Conservation (phyloP, 2,329 filamentous ascomycete genomes). For the Penicillium sp. region DNA sequence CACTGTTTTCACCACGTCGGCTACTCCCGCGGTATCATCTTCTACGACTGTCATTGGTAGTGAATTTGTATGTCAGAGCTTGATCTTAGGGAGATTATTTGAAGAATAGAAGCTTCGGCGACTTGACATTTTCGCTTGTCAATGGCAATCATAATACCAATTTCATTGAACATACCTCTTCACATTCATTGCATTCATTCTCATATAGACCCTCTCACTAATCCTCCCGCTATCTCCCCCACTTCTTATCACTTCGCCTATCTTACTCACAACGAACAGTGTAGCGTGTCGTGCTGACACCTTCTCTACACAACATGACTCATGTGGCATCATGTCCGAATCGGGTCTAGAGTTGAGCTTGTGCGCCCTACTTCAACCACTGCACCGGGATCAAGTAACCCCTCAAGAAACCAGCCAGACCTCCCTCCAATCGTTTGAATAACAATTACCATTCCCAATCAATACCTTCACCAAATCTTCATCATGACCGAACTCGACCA, state of each 20-base stretch:
- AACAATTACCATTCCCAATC: background rate
- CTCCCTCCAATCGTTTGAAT: background rate
- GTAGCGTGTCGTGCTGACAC: background rate
- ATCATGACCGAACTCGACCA: background rate
- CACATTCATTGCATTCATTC: too few species aligned
- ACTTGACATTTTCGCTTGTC: background rate
- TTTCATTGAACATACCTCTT: slow-evolving; percentile 9
- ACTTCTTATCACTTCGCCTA: background rate
- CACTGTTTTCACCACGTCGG: slow-evolving; percentile 18
- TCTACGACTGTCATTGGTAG: slow-evolving; percentile 67
- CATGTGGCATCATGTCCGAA: background rate
- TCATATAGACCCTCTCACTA: background rate
- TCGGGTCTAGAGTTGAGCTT: background rate
- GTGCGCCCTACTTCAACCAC: background rate
- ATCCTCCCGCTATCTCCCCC: background rate
- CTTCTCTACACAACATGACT: background rate
- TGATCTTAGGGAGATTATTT: slow-evolving; percentile 79
- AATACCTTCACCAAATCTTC: background rate
- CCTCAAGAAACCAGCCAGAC: background rate
- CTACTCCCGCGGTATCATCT: slow-evolving; percentile 31
- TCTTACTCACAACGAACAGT: background rate
- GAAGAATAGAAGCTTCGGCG: slow-evolving; percentile 47
- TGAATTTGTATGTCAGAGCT: slow-evolving; percentile 86
- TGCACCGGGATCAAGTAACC: background rate
- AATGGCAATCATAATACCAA: slow-evolving; percentile 16